phyloP scores from a whole-genome alignment of 805 yeast species.

The Hanseniaspora valbyensis region DNA sequence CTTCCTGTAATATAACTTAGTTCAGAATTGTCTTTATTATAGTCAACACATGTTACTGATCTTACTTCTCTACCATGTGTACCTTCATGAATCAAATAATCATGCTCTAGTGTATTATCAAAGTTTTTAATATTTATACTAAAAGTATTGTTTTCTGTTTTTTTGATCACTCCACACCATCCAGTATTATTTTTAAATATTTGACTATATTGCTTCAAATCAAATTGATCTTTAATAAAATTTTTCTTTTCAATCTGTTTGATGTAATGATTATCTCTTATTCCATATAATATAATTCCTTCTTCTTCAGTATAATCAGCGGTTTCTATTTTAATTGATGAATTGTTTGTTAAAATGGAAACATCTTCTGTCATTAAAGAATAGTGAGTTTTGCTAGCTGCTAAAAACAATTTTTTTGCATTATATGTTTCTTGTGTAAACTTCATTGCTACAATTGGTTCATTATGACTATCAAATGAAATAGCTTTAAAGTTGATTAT shows the following conservation, averaged over 20 bases:
- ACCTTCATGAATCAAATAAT: slow-evolving; percentile 41
- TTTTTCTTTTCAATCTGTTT: not conserved
- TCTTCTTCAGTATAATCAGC: slow-evolving; percentile 18
- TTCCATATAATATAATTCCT: slow-evolving; percentile 14
- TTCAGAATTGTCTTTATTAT: slow-evolving; percentile 24
- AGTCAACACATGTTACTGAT: slow-evolving; percentile 39
- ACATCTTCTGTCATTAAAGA: not conserved
- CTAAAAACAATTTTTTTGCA: not conserved
- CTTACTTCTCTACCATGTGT: slow-evolving; percentile 89
- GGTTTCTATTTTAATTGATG: slow-evolving; percentile 4
- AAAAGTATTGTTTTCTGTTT: not conserved
- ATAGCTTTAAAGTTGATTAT: not conserved
- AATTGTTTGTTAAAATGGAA: not conserved
- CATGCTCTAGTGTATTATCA: slow-evolving; percentile 18
- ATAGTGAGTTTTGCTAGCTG: not conserved
- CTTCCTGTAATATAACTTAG: slow-evolving; percentile 60
- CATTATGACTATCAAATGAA: not conserved
- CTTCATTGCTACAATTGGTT: not conserved
- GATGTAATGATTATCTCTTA: not conserved
- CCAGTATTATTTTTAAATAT: not conserved
- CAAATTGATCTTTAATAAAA: not conserved
- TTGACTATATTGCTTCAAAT: not conserved
- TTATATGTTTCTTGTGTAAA: not conserved
- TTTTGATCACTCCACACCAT: not conserved
- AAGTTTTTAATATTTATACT: not conserved